Percentiles rank a stretch among this genome's conserved stretches.
phyloP scores from a whole-genome alignment of 495 filamentous ascomycete species.

The Lasiosphaeria ovina region DNA sequence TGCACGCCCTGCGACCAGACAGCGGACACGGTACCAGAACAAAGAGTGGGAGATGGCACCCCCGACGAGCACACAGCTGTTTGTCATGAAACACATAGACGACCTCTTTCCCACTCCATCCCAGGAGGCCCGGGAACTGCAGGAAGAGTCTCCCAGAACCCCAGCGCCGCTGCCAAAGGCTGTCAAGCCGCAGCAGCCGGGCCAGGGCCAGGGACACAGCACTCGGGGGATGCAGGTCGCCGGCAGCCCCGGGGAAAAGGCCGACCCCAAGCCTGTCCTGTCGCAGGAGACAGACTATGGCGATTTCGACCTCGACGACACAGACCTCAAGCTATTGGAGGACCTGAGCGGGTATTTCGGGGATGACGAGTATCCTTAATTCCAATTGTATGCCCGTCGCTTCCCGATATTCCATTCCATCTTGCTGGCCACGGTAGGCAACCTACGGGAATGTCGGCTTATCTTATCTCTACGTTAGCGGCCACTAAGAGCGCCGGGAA shows the following conservation, averaged over 20 bases:
- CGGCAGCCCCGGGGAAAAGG: neutral
- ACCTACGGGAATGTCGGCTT: too few species aligned
- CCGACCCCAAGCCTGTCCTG: slow-evolving; percentile 3
- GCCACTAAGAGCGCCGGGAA: too few species aligned
- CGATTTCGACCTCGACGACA: slow-evolving; percentile 23
- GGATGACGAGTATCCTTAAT: too few species aligned
- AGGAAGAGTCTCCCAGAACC: slow-evolving; percentile 18
- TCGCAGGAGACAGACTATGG: slow-evolving; percentile 47
- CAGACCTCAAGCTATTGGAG: slow-evolving; percentile 24
- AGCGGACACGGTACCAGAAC: too few species aligned
- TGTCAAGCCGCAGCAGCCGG: too few species aligned
- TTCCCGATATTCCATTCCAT: too few species aligned
- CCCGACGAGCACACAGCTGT: slow-evolving; percentile 28
- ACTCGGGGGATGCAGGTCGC: slow-evolving; percentile 3
- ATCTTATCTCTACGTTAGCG: too few species aligned
- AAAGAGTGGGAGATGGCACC: neutral
- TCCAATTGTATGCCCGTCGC: too few species aligned
- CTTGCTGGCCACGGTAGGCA: too few species aligned
- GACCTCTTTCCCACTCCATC: slow-evolving; percentile 49
- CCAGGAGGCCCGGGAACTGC: slow-evolving; percentile 46
- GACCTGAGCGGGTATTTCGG: slow-evolving; percentile 10
- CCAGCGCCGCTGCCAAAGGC: too few species aligned
- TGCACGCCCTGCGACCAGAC: too few species aligned
- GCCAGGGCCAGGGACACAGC: neutral
- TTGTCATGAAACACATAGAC: slow-evolving; percentile 45